Evolutionary conservation across 306 rosid species (phyloP).

Genomic region (Heteromeles arbutifolia): DNA sequence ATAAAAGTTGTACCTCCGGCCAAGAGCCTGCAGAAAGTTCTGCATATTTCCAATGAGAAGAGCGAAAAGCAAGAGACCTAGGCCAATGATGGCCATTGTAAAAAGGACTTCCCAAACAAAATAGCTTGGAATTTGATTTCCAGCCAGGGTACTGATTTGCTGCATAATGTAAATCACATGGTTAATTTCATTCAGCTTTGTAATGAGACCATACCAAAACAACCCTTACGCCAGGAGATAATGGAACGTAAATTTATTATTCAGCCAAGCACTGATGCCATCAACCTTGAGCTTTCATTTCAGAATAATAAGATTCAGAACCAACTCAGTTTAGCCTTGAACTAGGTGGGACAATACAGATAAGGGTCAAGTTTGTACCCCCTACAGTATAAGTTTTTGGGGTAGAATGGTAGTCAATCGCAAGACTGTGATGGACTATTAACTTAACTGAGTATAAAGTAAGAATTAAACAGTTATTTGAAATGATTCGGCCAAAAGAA

Average conservation of each 20-base stretch:
- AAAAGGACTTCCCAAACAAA: conserved; percentile 71
- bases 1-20: conserved; percentile 39
- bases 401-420: neutral
- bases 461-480: neutral
- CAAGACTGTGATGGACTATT: neutral
- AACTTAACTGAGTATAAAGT: neutral
- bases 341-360: neutral
- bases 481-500: conserved; percentile 2
- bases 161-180: conserved; percentile 26
- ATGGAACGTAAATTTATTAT: neutral
- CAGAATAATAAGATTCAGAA: neutral
- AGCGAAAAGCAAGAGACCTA: conserved; percentile 84
- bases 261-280: neutral
- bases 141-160: conserved; percentile 89
- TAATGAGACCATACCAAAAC: neutral
- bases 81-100: conserved; percentile 65
- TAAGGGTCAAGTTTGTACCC: neutral
- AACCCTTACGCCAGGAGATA: neutral
- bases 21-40: conserved; percentile 87
- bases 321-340: neutral
- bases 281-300: neutral
- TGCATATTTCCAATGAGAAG: conserved; percentile 85
- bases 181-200: neutral
- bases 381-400: neutral
- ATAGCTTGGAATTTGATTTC: conserved; percentile 62